A percentile compares a stretch with the other conserved stretches of the same genome.
These are phyloP conservation scores for Phytopythium litorale DNA, from an alignment of 352 stramenopile species.

Conservation along the genomic window DNA sequence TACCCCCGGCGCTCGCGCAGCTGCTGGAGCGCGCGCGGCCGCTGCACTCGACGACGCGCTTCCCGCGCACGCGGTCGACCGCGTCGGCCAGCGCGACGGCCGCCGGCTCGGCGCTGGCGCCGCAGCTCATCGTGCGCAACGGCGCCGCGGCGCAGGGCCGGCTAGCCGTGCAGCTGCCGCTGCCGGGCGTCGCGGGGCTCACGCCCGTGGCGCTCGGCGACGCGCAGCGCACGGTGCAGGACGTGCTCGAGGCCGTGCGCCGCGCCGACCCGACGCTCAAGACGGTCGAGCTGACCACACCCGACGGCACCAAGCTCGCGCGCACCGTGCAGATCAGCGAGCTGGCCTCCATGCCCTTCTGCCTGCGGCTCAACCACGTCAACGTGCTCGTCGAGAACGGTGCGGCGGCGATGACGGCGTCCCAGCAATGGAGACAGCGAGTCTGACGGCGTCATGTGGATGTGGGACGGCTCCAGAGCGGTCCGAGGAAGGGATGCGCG, in stretches of 20 bases:
- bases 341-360: slow-evolving; percentile 64
- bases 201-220: slow-evolving; percentile 44
- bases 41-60: not conserved
- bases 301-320: slow-evolving; percentile 62
- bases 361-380: slow-evolving; percentile 65
- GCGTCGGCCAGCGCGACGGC: not conserved
- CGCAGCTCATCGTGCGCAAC: slow-evolving; percentile 50
- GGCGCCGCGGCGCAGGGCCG: slow-evolving; percentile 27
- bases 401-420: slow-evolving; percentile 2
- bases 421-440: not conserved
- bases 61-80: not conserved
- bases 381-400: slow-evolving; percentile 55
- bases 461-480: slow-evolving; percentile 13
- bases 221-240: slow-evolving; percentile 32
- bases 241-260: slow-evolving; percentile 52
- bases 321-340: slow-evolving; percentile 58
- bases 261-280: slow-evolving; percentile 53
- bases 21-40: not conserved
- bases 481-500: slow-evolving; percentile 22
- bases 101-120: slow-evolving; percentile 12
- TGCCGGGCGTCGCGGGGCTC: slow-evolving; percentile 51
- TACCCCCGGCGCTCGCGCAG: not conserved
- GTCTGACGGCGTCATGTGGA: not conserved
- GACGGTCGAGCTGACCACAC: slow-evolving; percentile 57
- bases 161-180: slow-evolving; percentile 52